A percentile compares a stretch with the other conserved stretches of the same genome.
These are phyloP conservation scores for Mycena amicta DNA, from an alignment of 768 basidiomycete genomes.

Conservation along the genomic window DNA sequence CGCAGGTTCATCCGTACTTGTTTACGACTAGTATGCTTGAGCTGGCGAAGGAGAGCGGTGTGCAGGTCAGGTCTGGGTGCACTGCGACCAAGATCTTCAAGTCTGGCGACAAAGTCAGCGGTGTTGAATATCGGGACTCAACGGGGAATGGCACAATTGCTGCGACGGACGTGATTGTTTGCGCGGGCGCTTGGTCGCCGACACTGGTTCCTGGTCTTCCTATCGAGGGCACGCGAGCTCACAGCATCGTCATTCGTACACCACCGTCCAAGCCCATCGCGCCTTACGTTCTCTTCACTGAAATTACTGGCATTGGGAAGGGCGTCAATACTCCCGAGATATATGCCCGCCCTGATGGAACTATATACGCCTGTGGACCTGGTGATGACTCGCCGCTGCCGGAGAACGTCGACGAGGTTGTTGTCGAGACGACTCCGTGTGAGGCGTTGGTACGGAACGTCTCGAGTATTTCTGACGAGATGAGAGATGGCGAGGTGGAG, in stretches of 20 bases:
- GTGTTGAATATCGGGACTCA: constrained; percentile 47
- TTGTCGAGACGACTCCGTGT: constrained; percentile 58
- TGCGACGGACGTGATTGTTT: constrained; percentile 72
- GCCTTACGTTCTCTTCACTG: constrained; percentile 84
- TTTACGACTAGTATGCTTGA: constrained; percentile 76
- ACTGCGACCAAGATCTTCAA: constrained; percentile 47
- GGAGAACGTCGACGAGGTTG: constrained; percentile 69
- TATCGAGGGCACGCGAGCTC: constrained; percentile 66
- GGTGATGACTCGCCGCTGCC: constrained; percentile 77
- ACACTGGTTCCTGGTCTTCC: constrained; percentile 57
- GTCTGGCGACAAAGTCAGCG: constrained; percentile 44
- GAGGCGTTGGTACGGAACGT: constrained; percentile 59
- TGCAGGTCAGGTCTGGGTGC: constrained; percentile 44
- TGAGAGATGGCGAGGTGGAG: constrained; percentile 56
- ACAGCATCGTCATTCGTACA: constrained; percentile 69
- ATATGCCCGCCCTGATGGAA: constrained; percentile 69
- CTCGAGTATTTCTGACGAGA: constrained; percentile 57
- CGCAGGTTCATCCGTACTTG: constrained; percentile 76
- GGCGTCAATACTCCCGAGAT: constrained; percentile 59
- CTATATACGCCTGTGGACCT: constrained; percentile 79
- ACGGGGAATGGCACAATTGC: constrained; percentile 38
- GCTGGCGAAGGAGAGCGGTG: constrained; percentile 59
- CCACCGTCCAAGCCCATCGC: constrained; percentile 48
- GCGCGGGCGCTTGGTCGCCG: constrained; percentile 89
- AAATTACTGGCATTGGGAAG: constrained; percentile 45